phyloP scores from a whole-genome alignment of 192 early-diverging fungal species.

The Backusella liffmaniae region DNA sequence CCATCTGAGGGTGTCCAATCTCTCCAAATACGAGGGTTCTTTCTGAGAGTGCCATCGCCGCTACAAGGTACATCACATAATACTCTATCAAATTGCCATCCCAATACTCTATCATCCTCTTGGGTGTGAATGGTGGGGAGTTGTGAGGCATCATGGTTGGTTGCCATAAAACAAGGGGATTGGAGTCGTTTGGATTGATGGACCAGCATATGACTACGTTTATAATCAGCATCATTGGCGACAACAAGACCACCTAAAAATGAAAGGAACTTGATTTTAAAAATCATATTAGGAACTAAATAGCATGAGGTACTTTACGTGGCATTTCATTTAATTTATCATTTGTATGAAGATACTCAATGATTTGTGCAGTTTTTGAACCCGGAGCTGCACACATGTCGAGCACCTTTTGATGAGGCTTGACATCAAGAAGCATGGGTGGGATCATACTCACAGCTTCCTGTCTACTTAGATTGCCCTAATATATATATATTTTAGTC shows the following conservation, averaged over 20 bases:
- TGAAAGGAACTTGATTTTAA: not conserved
- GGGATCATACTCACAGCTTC: constrained; percentile 99
- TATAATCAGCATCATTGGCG: constrained; percentile 94
- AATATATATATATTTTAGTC: not conserved
- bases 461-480: constrained; percentile 94
- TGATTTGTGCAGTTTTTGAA: constrained; percentile 93
- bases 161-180: constrained; percentile 89
- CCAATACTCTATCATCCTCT: not conserved
- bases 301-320: constrained; percentile 25
- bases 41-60: constrained; percentile 96
- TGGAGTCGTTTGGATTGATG: constrained; percentile 93
- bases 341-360: constrained; percentile 74
- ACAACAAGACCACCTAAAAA: constrained; percentile 74
- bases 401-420: constrained; percentile 71
- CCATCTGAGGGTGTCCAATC: constrained; percentile 78
- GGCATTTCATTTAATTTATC: constrained; percentile 52
- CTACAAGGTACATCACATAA: constrained; percentile 97
- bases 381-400: constrained; percentile 99
- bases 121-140: constrained; percentile 70
- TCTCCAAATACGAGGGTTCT: constrained; percentile 90
- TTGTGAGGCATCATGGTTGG: constrained; percentile 91
- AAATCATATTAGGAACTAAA: too few species aligned
- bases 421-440: constrained; percentile 83
- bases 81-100: constrained; percentile 88
- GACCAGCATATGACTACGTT: constrained; percentile 89